Percentiles rank a stretch among this genome's conserved stretches.
Evolutionary conservation across 148 eudicot genomes (phyloP).

Genomic region (Suaeda aralocaspica): DNA sequence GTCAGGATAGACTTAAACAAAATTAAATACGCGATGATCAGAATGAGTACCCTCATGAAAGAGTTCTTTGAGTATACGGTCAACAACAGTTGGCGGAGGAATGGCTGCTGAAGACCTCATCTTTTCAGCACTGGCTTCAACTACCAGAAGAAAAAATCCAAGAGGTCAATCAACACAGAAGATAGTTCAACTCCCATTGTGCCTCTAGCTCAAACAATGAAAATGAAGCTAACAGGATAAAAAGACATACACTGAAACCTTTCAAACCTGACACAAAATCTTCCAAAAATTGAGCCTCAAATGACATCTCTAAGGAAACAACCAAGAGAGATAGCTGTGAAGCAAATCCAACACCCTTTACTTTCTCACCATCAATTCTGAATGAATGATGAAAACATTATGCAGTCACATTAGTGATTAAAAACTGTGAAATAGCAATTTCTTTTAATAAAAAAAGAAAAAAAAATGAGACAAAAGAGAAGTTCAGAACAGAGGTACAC

Average conservation of each 20-base stretch:
- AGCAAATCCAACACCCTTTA: constrained; percentile 71
- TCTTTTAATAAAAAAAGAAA: no score
- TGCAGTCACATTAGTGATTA: not conserved
- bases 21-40: not conserved
- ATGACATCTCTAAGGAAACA: constrained; percentile 62
- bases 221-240: constrained; percentile 8
- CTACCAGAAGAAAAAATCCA: constrained; percentile 31
- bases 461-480: constrained; percentile 6
- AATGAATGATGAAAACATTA: constrained; percentile 16
- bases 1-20: not conserved
- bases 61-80: constrained; percentile 86
- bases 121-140: constrained; percentile 67
- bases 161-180: constrained; percentile 10
- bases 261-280: constrained; percentile 89
- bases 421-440: no score
- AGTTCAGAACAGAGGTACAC: not conserved
- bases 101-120: constrained; percentile 66
- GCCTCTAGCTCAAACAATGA: constrained; percentile 9
- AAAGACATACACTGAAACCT: constrained; percentile 20
- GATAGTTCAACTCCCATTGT: constrained; percentile 10
- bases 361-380: constrained; percentile 42
- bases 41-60: constrained; percentile 65
- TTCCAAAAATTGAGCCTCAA: constrained; percentile 80
- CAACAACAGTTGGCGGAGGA: constrained; percentile 96
- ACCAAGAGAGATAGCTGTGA: constrained; percentile 80